Percentiles rank a stretch among this genome's conserved stretches.
These are phyloP conservation scores for Bassia scoparia DNA, from an alignment of 148 eudicot genomes.

Conservation along the genomic window DNA sequence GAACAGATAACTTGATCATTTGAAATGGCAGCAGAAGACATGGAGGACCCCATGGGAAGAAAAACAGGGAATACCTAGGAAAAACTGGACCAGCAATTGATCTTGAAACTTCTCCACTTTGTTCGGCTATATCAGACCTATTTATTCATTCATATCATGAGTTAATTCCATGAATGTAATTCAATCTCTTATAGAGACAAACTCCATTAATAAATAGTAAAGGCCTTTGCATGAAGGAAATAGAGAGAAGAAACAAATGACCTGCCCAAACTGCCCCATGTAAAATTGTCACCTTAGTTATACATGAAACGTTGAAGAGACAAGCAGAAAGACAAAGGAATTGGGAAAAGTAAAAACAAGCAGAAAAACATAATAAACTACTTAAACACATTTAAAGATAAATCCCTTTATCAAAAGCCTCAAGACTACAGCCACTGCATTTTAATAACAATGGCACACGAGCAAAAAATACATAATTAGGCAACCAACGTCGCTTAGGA, in stretches of 20 bases:
- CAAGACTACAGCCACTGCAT: not conserved
- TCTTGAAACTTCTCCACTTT: slow-evolving; percentile 84
- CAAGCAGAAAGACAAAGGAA: not conserved
- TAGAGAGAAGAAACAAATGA: not conserved
- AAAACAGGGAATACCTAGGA: slow-evolving; percentile 44
- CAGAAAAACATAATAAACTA: not conserved
- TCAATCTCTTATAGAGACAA: not conserved
- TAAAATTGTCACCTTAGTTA: not conserved
- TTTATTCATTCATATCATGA: slow-evolving; percentile 3
- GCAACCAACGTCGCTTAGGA: not conserved
- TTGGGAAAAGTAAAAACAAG: not conserved
- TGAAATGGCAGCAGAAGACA: slow-evolving; percentile 1
- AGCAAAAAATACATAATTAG: not conserved
- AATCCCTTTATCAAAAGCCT: too few species aligned
- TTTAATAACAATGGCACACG: not conserved
- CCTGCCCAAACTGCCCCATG: not conserved
- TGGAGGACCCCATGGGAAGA: not conserved
- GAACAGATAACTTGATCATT: not conserved
- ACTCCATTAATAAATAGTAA: not conserved
- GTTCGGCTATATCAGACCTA: slow-evolving; percentile 85
- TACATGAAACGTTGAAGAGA: not conserved
- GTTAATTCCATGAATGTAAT: not conserved
- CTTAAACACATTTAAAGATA: not conserved
- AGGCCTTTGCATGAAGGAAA: not conserved
- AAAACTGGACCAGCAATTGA: slow-evolving; percentile 59